Percentiles rank a stretch among this genome's conserved stretches.
phyloP scores from a whole-genome alignment of 2,329 filamentous ascomycete species.

The Aspergillus candidus region DNA sequence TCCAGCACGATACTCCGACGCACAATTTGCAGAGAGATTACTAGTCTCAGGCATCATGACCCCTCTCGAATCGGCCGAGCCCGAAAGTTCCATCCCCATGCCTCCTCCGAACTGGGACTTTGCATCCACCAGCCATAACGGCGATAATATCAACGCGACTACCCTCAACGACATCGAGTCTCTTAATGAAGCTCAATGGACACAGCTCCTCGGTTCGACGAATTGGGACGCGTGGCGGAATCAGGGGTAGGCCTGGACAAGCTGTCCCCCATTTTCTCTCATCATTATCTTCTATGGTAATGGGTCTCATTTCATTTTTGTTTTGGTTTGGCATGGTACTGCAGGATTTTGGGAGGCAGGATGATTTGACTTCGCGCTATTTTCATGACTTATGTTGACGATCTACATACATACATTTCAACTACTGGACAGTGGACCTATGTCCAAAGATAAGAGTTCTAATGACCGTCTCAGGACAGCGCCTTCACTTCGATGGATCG shows the following conservation, averaged over 20 bases:
- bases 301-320: too few relatives aligned
- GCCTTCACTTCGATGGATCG: too few relatives aligned
- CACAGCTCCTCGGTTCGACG: constrained; percentile 21
- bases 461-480: too few relatives aligned
- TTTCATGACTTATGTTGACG: too few relatives aligned
- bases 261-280: too few relatives aligned
- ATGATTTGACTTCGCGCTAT: too few relatives aligned
- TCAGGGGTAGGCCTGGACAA: not conserved
- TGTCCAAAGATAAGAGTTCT: too few relatives aligned
- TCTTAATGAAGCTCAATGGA: constrained; percentile 32
- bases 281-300: too few relatives aligned
- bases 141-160: constrained; percentile 13
- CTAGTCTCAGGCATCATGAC: constrained; percentile 12
- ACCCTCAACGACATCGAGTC: constrained; percentile 17
- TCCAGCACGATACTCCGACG: constrained; percentile 5
- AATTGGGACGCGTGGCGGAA: constrained; percentile 16
- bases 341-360: too few relatives aligned
- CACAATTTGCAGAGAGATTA: constrained; percentile 12
- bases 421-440: too few relatives aligned
- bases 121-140: constrained; percentile 6
- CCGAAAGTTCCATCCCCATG: constrained; percentile 21
- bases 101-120: constrained; percentile 27
- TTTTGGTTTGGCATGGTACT: too few relatives aligned
- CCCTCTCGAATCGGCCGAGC: constrained; percentile 13
- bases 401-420: too few relatives aligned